Conservation (phyloP, 805 yeast genomes). For the Kregervanrija fluxuum region DNA sequence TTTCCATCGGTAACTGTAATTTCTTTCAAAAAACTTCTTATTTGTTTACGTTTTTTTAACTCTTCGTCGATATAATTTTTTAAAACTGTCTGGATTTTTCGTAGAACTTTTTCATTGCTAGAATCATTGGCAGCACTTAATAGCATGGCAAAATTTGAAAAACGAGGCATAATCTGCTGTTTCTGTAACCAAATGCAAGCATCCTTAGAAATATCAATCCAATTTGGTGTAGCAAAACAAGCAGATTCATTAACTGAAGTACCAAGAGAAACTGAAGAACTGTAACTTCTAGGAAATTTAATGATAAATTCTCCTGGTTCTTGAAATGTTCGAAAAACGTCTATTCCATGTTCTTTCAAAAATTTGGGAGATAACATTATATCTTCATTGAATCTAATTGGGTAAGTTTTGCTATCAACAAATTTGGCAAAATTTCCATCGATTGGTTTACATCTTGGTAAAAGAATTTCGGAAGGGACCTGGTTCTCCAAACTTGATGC, state of each 20-base stretch:
- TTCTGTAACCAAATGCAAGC: slow-evolving; percentile 45
- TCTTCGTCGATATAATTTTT: slow-evolving; percentile 34
- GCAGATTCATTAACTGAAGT: slow-evolving; percentile 49
- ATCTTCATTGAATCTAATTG: slow-evolving; percentile 32
- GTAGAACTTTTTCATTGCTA: slow-evolving; percentile 32
- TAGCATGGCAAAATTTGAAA: slow-evolving; percentile 44
- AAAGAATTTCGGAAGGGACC: slow-evolving; percentile 9
- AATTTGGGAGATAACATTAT: slow-evolving; percentile 42
- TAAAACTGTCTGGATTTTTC: slow-evolving; percentile 29
- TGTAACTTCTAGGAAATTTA: slow-evolving; percentile 49
- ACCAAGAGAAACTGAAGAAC: slow-evolving; percentile 47
- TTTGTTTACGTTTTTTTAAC: slow-evolving; percentile 31
- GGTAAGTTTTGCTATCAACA: slow-evolving; percentile 13
- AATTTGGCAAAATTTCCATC: slow-evolving; percentile 24
- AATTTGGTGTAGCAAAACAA: slow-evolving; percentile 47
- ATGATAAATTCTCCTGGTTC: slow-evolving; percentile 55
- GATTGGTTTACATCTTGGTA: slow-evolving; percentile 24
- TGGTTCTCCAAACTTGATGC: slow-evolving; percentile 19
- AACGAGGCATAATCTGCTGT: slow-evolving; percentile 43
- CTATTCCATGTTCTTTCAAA: slow-evolving; percentile 42
- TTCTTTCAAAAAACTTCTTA: slow-evolving; percentile 23
- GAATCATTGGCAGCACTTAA: slow-evolving; percentile 38
- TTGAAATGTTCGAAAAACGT: slow-evolving; percentile 42
- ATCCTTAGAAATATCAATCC: slow-evolving; percentile 45
- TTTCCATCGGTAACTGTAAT: slow-evolving; percentile 8